These are phyloP conservation scores for Tricholoma hemisulphureum DNA, from an alignment of 768 basidiomycete genomes.

Conservation along the genomic window DNA sequence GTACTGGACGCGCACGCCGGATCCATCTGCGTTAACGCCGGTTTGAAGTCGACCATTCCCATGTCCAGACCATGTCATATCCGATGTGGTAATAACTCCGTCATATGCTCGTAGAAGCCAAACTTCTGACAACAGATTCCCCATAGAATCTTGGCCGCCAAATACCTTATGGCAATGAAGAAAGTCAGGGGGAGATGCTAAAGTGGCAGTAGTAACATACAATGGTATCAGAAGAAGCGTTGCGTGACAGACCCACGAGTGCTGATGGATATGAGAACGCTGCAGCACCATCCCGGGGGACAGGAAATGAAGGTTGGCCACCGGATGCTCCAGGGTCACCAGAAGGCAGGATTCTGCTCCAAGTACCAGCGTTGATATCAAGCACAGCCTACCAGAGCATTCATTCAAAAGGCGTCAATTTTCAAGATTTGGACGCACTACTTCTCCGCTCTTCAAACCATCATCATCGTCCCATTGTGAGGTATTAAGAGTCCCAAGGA, in stretches of 20 bases:
- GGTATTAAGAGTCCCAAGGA: conserved; percentile 66
- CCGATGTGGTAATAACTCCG: conserved; percentile 54
- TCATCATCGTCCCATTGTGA: conserved; percentile 66
- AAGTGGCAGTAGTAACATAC: conserved; percentile 30
- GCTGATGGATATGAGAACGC: conserved; percentile 53
- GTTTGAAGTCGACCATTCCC: conserved; percentile 61
- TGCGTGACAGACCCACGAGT: conserved; percentile 55
- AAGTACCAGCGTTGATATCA: conserved; percentile 57
- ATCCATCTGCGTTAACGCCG: conserved; percentile 63
- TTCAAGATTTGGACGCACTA: conserved; percentile 47
- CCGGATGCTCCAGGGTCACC: conserved; percentile 67
- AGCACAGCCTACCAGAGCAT: conserved; percentile 52
- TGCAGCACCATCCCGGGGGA: conserved; percentile 69
- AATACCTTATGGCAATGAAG: conserved; percentile 45
- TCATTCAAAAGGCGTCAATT: conserved; percentile 5
- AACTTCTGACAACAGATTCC: conserved; percentile 68
- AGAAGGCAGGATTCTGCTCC: conserved; percentile 73
- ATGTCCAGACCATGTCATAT: conserved; percentile 60
- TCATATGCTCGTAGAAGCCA: conserved; percentile 78
- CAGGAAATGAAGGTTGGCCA: conserved; percentile 52
- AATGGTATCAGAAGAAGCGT: conserved; percentile 60
- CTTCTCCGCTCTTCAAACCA: conserved; percentile 65
- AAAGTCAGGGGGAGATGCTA: background rate
- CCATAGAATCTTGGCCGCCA: conserved; percentile 67
- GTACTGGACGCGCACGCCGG: conserved; percentile 63